phyloP scores from a whole-genome alignment of 75 land plant genomes.

The Larix kaempferi region DNA sequence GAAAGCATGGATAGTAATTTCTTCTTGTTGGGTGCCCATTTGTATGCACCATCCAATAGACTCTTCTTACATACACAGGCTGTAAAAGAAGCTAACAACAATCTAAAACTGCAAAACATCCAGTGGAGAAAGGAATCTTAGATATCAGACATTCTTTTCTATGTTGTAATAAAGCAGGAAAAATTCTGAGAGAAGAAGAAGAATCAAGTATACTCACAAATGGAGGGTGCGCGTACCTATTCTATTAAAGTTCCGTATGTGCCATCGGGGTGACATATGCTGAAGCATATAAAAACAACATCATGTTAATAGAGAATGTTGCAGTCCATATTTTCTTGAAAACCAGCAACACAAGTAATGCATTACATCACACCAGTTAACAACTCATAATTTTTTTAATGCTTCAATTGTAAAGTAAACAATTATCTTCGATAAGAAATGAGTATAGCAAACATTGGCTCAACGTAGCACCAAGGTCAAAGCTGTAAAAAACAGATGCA shows the following conservation, averaged over 20 bases:
- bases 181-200: not conserved
- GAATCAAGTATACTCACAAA: slow-evolving; percentile 52
- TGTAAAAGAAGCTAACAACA: not conserved
- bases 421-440: not conserved
- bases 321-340: not conserved
- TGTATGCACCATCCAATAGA: not conserved
- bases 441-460: not conserved
- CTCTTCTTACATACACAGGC: not conserved
- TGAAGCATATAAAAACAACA: slow-evolving; percentile 20
- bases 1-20: not conserved
- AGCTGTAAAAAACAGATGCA: slow-evolving; percentile 2
- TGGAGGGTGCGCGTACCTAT: slow-evolving; percentile 60
- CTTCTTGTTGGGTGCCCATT: not conserved
- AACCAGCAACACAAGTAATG: not conserved
- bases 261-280: slow-evolving; percentile 82
- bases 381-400: not conserved
- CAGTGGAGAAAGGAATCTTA: not conserved
- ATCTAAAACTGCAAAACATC: not conserved
- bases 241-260: slow-evolving; percentile 64
- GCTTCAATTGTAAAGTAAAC: not conserved
- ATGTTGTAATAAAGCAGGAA: not conserved
- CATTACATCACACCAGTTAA: not conserved
- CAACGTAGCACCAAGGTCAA: not conserved
- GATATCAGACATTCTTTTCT: not conserved
- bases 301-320: not conserved